phyloP scores from a whole-genome alignment of 371 early-diverging fungal species.

The Batkoa obscura region DNA sequence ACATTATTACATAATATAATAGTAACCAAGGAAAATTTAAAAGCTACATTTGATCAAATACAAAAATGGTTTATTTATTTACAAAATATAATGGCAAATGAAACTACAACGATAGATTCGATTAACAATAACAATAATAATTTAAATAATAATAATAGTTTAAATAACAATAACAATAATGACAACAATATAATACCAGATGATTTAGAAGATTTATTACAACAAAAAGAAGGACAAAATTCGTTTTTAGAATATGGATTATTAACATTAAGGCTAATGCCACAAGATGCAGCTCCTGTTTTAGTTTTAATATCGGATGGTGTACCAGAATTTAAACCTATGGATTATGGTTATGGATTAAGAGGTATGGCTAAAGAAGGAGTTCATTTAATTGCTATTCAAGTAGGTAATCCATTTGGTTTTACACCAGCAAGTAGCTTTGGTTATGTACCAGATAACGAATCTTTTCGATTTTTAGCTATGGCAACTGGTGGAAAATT shows the following conservation, averaged over 20 bases:
- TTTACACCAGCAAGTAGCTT: slow-evolving; percentile 58
- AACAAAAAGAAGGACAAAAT: slow-evolving; percentile 21
- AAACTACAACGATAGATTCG: too few relatives aligned
- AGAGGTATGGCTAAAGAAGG: slow-evolving; percentile 34
- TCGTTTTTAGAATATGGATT: slow-evolving; percentile 44
- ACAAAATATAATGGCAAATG: slow-evolving; percentile 29
- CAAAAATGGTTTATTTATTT: slow-evolving; percentile 28
- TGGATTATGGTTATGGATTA: slow-evolving; percentile 16
- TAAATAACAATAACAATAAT: too few relatives aligned
- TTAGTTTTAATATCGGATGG: slow-evolving; percentile 72
- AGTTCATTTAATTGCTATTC: slow-evolving; percentile 54
- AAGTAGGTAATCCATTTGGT: slow-evolving; percentile 56
- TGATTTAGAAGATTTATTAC: slow-evolving; percentile 7
- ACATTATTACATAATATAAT: slow-evolving; percentile 40
- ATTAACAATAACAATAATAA: slow-evolving; percentile 7
- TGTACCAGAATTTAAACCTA: slow-evolving; percentile 32
- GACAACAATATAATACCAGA: too few relatives aligned
- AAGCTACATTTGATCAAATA: slow-evolving; percentile 24
- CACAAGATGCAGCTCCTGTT: slow-evolving; percentile 38
- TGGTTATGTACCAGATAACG: slow-evolving; percentile 77
- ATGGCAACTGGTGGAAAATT: slow-evolving; percentile 59
- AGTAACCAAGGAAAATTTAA: slow-evolving; percentile 26
- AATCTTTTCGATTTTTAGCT: slow-evolving; percentile 60
- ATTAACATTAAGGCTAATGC: slow-evolving; percentile 43
- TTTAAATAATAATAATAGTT: neutral